Evolutionary conservation across 1,284 basidiomycete genomes (phyloP).

Genomic region (Cerrena zonata): DNA sequence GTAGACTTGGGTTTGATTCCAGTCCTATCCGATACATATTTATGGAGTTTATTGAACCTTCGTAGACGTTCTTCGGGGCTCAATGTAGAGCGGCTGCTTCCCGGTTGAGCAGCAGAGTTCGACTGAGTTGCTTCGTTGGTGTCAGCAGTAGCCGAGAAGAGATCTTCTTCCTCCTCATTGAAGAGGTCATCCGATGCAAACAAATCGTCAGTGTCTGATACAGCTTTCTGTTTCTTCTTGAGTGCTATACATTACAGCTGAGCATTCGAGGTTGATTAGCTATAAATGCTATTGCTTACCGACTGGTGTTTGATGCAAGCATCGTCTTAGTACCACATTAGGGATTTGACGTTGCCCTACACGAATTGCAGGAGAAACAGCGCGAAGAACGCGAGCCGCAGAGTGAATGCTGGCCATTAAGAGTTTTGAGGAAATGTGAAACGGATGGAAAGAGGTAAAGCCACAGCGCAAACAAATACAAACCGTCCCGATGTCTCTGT

Average conservation of each 20-base stretch:
- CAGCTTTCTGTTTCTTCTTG: conserved; percentile 17
- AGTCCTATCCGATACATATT: conserved; percentile 22
- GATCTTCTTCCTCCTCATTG: background rate
- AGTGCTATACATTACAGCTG: conserved; percentile 10
- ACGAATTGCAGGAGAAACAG: background rate
- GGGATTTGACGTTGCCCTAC: background rate
- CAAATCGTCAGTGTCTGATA: background rate
- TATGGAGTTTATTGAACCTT: conserved; percentile 24
- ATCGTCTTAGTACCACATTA: background rate
- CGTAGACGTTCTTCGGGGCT: conserved; percentile 16
- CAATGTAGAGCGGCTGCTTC: conserved; percentile 7
- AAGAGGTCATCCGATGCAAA: conserved; percentile 6
- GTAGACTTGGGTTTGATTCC: conserved; percentile 15
- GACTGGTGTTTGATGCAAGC: conserved; percentile 14
- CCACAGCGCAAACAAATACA: background rate
- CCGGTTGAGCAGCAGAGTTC: conserved; percentile 2
- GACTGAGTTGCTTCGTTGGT: background rate
- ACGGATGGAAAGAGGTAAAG: background rate
- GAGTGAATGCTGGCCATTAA: conserved; percentile 8
- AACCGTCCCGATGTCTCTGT: background rate
- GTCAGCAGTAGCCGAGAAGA: background rate
- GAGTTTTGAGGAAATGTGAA: background rate
- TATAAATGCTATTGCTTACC: conserved; percentile 9
- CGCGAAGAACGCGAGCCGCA: background rate
- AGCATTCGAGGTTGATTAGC: background rate